Percentiles rank a stretch among this genome's conserved stretches.
Conservation (phyloP, 2,329 filamentous ascomycete genomes). For the Cordyceps javanica region DNA sequence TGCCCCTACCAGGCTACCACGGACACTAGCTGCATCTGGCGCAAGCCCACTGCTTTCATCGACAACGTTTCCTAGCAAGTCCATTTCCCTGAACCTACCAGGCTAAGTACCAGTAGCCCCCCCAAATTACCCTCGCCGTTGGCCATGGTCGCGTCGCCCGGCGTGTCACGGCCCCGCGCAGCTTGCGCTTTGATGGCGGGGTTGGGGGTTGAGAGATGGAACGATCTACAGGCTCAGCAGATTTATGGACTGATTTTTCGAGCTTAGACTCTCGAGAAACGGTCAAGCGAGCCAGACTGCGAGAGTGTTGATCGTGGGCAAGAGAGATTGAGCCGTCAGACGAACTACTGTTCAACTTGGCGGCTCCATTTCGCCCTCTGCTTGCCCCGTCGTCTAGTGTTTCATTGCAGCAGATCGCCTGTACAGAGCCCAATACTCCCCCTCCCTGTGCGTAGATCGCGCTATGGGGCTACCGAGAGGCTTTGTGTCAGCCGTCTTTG, state of each 20-base stretch:
- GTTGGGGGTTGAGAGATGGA: background rate
- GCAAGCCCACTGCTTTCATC: background rate
- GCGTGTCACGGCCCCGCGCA: background rate
- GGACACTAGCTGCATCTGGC: background rate
- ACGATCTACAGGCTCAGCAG: background rate
- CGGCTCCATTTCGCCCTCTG: background rate
- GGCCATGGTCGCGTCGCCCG: background rate
- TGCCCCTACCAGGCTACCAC: background rate
- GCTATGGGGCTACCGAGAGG: slow-evolving; percentile 1
- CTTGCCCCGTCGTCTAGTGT: slow-evolving; percentile 7
- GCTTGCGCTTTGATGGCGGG: background rate
- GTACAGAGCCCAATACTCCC: background rate
- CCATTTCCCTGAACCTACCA: no score
- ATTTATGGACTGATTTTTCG: background rate
- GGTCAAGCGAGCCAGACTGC: background rate
- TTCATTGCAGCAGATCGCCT: slow-evolving; percentile 10
- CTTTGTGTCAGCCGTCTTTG: background rate
- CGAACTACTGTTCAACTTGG: background rate
- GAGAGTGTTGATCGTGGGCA: background rate
- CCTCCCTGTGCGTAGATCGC: slow-evolving; percentile 5
- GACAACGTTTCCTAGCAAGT: background rate
- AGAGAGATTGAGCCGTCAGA: background rate
- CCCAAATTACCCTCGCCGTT: background rate
- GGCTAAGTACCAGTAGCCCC: background rate
- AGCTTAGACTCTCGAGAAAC: background rate